Evolutionary conservation across 441 rosid genomes (phyloP), one percentile per base, ranked within the genome.

Genomic region (Codiaeum variegatum): DNA sequence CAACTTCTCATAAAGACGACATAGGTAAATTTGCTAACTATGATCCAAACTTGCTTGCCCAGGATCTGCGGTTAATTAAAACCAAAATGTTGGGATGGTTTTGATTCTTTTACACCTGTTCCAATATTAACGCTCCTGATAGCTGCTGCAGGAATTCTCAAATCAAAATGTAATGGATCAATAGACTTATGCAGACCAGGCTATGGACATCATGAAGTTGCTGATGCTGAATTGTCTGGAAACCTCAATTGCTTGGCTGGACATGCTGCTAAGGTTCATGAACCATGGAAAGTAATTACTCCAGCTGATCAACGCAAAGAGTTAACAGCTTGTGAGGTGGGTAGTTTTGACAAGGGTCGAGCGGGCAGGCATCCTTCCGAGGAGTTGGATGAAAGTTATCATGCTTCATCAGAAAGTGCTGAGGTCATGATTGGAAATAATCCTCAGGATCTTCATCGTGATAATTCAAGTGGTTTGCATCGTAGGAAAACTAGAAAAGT

Each of bases 401-500:
- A 71, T 59, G 79, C 69, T 42, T 85, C 94, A 69, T 84, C 93
- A 62, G 96, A 89, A 80, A 88, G 88, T 80, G 81, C 81, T 29
- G 88, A 87, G 65, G 63, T 69, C 62, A 66, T 77, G 77, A 66
- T 16, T 40, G 72, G 76, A 58, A 71, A 69, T 70, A 70, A 72
- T 44, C 73, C 69, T 34, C 67, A 54, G 62, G 77, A 74, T 75
- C 63, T 55, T 76, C 73, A 60, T 31, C 66, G 55, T 69, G 83
- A 82, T 79, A 77, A 78, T 65, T 66, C 83, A 69, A 77, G 81
- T 61, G 85, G 86, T 69, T 60, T 71, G 71, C 91, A 78, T 78
- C 90, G 89, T 19, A 88, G 83, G 64, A 92, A 85, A 88, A 61
- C 85, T 66, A 84, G 88, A 59, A 96, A 91, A 79, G 80, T 89